Conservation (phyloP, 495 filamentous ascomycete genomes). For the Beverwykella pulmonaria region DNA sequence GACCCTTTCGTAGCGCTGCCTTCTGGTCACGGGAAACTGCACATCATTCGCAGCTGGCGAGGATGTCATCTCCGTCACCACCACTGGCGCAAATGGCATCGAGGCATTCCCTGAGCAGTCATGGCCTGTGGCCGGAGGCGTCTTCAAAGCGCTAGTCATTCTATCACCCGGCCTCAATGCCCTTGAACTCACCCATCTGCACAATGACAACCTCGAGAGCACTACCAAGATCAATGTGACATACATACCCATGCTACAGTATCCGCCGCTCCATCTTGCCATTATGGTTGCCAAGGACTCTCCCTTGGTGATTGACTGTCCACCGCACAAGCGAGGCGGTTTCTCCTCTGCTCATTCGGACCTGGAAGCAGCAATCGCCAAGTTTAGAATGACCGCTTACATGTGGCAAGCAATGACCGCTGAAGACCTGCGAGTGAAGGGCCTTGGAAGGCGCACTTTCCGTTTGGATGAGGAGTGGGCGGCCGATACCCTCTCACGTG, state of each 20-base stretch:
- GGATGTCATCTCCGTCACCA: conserved; percentile 23
- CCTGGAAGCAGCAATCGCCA: conserved; percentile 52
- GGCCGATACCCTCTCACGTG: conserved; percentile 45
- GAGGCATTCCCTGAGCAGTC: conserved; percentile 39
- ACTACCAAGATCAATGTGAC: conserved; percentile 26
- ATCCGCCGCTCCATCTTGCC: conserved; percentile 56
- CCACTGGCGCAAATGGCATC: conserved; percentile 8
- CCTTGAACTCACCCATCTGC: conserved; percentile 15
- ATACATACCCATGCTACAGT: conserved; percentile 44
- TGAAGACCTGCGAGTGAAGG: conserved; percentile 52
- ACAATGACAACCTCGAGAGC: conserved; percentile 12
- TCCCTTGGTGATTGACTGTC: conserved; percentile 49
- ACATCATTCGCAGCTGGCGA: neutral
- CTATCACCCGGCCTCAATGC: conserved; percentile 30
- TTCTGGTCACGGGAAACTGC: conserved; percentile 24
- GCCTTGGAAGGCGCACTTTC: conserved; percentile 54
- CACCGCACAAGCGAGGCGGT: conserved; percentile 42
- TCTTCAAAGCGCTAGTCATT: conserved; percentile 35
- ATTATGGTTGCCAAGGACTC: conserved; percentile 55
- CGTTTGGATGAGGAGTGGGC: conserved; percentile 56
- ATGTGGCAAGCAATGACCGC: conserved; percentile 57
- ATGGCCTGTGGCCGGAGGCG: conserved; percentile 24
- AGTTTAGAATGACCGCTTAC: conserved; percentile 56
- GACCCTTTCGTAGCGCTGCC: conserved; percentile 26
- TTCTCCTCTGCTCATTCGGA: conserved; percentile 47